phyloP scores from a whole-genome alignment of 2,329 filamentous ascomycete species.

The Ceratocystis papillata region DNA sequence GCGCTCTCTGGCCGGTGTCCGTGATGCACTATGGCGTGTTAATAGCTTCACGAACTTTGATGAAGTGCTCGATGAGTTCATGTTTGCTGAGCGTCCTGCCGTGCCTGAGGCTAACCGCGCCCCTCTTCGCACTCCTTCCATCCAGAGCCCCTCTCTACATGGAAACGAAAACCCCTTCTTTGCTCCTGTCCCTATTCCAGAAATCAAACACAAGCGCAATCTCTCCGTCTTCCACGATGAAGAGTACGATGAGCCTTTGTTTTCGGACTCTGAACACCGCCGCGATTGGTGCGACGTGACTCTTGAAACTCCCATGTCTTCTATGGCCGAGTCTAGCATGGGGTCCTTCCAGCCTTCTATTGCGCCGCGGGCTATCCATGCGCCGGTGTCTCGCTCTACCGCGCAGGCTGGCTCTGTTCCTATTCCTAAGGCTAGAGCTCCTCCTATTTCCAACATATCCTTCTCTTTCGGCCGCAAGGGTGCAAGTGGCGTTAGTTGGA shows the following conservation, averaged over 20 bases:
- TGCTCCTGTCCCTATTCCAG: constrained; percentile 7
- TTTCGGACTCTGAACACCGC: constrained; percentile 62
- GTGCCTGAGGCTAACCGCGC: constrained; percentile 83
- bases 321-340: constrained; percentile 57
- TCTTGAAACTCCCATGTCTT: constrained; percentile 69
- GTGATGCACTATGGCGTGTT: constrained; percentile 65
- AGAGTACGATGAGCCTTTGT: constrained; percentile 66
- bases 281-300: constrained; percentile 69
- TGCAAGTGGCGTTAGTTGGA: constrained; percentile 94
- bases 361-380: constrained; percentile 37
- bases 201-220: constrained; percentile 34
- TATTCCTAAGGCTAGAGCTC: constrained; percentile 68
- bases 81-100: constrained; percentile 64
- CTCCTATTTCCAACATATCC: constrained; percentile 58
- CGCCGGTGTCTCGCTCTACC: neutral
- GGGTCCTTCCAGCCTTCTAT: constrained; percentile 33
- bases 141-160: constrained; percentile 60
- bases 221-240: constrained; percentile 76
- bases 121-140: constrained; percentile 86
- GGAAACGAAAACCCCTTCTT: constrained; percentile 29
- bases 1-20: constrained; percentile 68
- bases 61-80: constrained; percentile 75
- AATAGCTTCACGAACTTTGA: constrained; percentile 91
- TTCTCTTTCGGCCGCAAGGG: constrained; percentile 70
- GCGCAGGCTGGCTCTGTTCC: constrained; percentile 54